A percentile compares a stretch with the other conserved stretches of the same genome.
Conservation (phyloP, 2,329 filamentous ascomycete species). For the Cephalotrichum gorgonifer region DNA sequence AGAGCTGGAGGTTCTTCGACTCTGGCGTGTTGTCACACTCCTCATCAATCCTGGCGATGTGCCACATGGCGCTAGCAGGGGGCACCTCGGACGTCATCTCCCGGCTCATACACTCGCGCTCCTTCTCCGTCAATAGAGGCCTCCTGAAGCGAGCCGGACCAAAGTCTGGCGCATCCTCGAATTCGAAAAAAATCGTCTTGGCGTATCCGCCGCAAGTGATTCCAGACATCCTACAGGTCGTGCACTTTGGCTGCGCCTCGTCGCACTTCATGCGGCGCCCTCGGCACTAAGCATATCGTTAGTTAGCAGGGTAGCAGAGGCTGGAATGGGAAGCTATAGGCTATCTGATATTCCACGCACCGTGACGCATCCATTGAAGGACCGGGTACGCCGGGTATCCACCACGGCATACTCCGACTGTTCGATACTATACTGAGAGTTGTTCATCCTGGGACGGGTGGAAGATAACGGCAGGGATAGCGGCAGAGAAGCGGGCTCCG, state of each 20-base stretch:
- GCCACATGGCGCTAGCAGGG: constrained; percentile 11
- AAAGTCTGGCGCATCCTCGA: constrained; percentile 11
- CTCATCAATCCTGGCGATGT: constrained; percentile 17
- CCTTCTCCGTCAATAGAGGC: constrained; percentile 22
- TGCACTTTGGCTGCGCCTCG: constrained; percentile 21
- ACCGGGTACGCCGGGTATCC: not conserved
- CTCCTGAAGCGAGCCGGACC: constrained; percentile 20
- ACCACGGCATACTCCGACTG: not conserved
- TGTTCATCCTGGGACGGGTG: not conserved
- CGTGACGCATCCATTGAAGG: not conserved
- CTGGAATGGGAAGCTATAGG: not conserved
- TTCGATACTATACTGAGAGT: not conserved
- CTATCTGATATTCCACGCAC: not conserved
- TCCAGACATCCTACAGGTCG: constrained; percentile 16
- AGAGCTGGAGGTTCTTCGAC: not conserved
- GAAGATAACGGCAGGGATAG: not conserved
- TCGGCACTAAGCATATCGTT: constrained; percentile 21
- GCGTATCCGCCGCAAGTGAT: constrained; percentile 22
- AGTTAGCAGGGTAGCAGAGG: not conserved
- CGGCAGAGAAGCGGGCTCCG: too few species aligned
- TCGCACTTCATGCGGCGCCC: constrained; percentile 26
- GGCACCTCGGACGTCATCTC: constrained; percentile 17
- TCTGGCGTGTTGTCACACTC: constrained; percentile 11
- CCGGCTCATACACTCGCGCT: constrained; percentile 24
- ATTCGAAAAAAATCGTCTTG: constrained; percentile 24